phyloP scores from a whole-genome alignment of 2,329 filamentous ascomycete genomes.

The Talaromyces sp. region DNA sequence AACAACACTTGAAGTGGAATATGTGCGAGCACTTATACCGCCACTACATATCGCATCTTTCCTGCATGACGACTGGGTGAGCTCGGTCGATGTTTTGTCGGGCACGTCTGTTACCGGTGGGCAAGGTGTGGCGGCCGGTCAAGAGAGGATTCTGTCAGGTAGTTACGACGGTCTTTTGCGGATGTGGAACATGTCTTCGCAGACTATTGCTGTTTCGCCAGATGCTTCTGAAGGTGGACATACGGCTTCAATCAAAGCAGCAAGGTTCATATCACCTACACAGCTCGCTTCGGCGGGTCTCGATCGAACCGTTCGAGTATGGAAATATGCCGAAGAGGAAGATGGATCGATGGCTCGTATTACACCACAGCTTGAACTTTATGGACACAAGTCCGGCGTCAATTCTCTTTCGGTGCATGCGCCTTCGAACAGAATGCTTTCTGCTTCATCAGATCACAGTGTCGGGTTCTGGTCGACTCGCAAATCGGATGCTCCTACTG shows the following conservation, averaged over 20 bases:
- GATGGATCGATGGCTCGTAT: slow-evolving; percentile 58
- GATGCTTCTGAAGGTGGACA: slow-evolving; percentile 65
- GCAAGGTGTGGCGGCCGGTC: slow-evolving; percentile 47
- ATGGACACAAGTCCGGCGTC: slow-evolving; percentile 71
- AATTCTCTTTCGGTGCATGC: slow-evolving; percentile 70
- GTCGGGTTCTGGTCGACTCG: slow-evolving; percentile 86
- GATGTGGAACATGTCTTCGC: slow-evolving; percentile 85
- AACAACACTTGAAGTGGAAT: slow-evolving; percentile 81
- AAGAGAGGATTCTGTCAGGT: slow-evolving; percentile 77
- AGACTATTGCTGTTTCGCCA: slow-evolving; percentile 71
- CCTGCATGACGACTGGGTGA: slow-evolving; percentile 97
- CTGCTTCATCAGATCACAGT: slow-evolving; percentile 74
- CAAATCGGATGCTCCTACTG: slow-evolving; percentile 68
- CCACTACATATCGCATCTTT: slow-evolving; percentile 87
- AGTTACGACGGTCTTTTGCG: slow-evolving; percentile 86
- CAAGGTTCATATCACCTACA: slow-evolving; percentile 71
- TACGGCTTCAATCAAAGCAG: slow-evolving; percentile 70
- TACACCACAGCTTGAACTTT: slow-evolving; percentile 72
- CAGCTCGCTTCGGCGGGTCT: slow-evolving; percentile 78
- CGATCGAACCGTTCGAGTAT: slow-evolving; percentile 80
- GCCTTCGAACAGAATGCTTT: slow-evolving; percentile 70
- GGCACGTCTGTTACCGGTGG: slow-evolving; percentile 51
- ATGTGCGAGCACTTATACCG: slow-evolving; percentile 84
- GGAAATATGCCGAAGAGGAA: slow-evolving; percentile 72
- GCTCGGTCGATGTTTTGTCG: slow-evolving; percentile 76